Percentiles rank a stretch among this genome's conserved stretches.
Evolutionary conservation across 2,329 filamentous ascomycete species (phyloP).

Genomic region (Paracamarosporium sp.): DNA sequence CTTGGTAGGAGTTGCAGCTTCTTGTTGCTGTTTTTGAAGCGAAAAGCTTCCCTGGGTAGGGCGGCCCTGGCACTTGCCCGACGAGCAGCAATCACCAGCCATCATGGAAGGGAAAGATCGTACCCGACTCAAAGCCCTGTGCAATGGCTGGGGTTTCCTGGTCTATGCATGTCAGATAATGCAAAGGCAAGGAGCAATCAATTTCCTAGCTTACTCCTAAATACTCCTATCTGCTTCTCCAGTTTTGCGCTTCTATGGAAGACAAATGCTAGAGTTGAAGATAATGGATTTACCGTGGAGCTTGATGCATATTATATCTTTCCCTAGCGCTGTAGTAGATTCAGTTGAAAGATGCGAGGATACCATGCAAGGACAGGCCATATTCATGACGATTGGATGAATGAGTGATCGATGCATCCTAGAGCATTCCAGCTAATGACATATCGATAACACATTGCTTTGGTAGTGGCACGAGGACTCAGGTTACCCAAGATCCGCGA

Average conservation of each 20-base stretch:
- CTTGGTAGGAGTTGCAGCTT: background rate
- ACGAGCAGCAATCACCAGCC: conserved; percentile 24
- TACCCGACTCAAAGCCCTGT: background rate
- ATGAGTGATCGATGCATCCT: background rate
- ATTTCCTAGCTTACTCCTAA: background rate
- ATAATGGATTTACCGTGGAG: too few species aligned
- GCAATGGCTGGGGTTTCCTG: too few species aligned
- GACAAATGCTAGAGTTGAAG: background rate
- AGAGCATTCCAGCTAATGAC: background rate
- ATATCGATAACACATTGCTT: background rate
- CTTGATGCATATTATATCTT: background rate
- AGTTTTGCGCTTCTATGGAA: background rate
- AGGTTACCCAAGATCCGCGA: background rate
- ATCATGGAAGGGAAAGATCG: background rate
- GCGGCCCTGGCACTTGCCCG: background rate
- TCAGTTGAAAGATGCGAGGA: background rate
- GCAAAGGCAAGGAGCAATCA: background rate
- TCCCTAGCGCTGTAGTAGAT: background rate
- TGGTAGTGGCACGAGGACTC: background rate
- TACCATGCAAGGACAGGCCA: background rate
- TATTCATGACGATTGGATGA: background rate
- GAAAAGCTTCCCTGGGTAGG: background rate
- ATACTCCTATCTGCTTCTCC: background rate
- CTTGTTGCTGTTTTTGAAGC: background rate
- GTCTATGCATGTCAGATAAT: background rate